Percentiles rank a stretch among this genome's conserved stretches.
These are phyloP conservation scores for Ceriops zippeliana DNA, from an alignment of 345 rosid species.

Conservation along the genomic window DNA sequence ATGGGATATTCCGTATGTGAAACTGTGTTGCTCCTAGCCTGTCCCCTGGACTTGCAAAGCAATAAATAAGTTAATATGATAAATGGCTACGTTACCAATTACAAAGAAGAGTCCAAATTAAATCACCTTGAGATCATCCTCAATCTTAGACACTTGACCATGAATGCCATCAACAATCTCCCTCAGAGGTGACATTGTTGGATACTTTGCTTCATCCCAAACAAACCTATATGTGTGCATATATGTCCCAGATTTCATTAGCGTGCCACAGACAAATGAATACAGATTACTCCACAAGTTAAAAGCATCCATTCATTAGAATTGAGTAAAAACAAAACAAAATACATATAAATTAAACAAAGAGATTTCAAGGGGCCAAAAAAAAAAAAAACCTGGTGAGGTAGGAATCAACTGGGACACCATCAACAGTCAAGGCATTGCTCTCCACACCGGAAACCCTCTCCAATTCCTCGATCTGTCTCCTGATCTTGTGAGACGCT, in stretches of 20 bases:
- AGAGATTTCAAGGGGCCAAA: not conserved
- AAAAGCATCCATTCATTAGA: no score
- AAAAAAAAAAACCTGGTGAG: constrained; percentile 65
- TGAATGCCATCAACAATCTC: constrained; percentile 83
- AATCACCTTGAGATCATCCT: constrained; percentile 97
- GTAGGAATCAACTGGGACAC: constrained; percentile 94
- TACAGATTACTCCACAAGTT: no score
- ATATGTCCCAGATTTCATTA: not conserved
- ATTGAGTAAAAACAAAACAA: no score
- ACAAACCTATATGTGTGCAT: no score
- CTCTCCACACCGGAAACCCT: constrained; percentile 79
- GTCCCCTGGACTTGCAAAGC: not conserved
- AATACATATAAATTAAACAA: not conserved
- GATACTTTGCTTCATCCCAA: constrained; percentile 84
- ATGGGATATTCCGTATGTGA: no score
- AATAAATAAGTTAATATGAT: not conserved
- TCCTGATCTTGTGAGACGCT: constrained; percentile 89
- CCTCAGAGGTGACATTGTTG: constrained; percentile 86
- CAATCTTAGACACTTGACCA: constrained; percentile 81
- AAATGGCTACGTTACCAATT: no score
- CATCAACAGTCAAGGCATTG: constrained; percentile 85
- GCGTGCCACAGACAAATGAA: no score
- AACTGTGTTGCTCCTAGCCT: not conserved
- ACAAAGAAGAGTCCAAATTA: not conserved
- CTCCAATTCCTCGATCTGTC: constrained; percentile 98